Evolutionary conservation across 176 grass and related monocot genomes (phyloP).

Genomic region (Triticum urartu): DNA sequence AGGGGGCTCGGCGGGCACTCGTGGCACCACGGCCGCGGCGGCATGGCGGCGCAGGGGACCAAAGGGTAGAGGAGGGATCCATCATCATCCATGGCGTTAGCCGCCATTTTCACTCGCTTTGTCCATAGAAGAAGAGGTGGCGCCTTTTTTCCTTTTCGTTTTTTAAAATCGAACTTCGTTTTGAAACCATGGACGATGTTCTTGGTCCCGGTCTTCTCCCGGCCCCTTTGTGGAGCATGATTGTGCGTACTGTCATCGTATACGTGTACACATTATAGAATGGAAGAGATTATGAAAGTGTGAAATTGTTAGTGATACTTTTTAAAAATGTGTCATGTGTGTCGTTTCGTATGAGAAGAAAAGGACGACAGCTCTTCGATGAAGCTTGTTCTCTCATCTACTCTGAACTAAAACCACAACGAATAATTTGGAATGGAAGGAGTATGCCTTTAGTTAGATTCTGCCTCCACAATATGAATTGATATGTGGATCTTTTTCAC

Average conservation of each 20-base stretch:
- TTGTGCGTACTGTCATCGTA: not conserved
- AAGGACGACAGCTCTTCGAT: not conserved
- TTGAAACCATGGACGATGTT: constrained; percentile 17
- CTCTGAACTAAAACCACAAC: not conserved
- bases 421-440: too few relatives aligned
- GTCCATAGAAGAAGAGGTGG: constrained; percentile 30
- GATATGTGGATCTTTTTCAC: too few relatives aligned
- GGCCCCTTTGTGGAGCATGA: constrained; percentile 16
- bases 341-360: too few relatives aligned
- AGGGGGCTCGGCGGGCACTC: constrained; percentile 48
- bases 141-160: not conserved
- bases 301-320: constrained; percentile 16
- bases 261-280: not conserved
- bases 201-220: constrained; percentile 24
- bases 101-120: not conserved
- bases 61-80: constrained; percentile 33
- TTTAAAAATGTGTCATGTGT: too few relatives aligned
- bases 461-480: not conserved
- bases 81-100: not conserved
- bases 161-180: not conserved
- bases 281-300: constrained; percentile 20
- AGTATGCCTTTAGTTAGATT: constrained; percentile 21
- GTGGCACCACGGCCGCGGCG: constrained; percentile 51
- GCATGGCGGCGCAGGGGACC: constrained; percentile 25
- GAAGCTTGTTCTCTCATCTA: not conserved